Base-by-base conservation (phyloP, 2,329 filamentous ascomycete species). In the Diplodia corticola region DNA sequence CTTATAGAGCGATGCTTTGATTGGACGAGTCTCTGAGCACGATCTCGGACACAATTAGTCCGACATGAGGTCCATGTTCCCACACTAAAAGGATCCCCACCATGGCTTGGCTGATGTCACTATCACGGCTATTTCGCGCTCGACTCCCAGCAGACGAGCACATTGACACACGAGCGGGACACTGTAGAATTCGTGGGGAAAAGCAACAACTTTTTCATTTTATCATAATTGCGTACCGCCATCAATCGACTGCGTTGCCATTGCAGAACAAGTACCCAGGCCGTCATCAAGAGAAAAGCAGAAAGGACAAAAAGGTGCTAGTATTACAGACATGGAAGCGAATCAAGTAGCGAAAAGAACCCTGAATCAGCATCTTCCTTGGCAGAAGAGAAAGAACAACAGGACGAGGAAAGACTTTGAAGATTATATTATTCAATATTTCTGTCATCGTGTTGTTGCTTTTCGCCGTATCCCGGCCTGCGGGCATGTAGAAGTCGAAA, bases 361-460 rank as follows among this genome's bases (percentile, higher is more conserved):
- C 44, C 51, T 10, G 17, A 12, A 20, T 49, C 44, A 28, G 20
- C 12, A 12, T 20, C 57, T 26, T 49, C 28, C n/a, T 12, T 26
- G 20, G 30, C 15, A 64, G 33, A 17, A 44, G 49, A 54, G 13
- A 64, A 44, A 33, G n/a, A 64, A 33, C 17, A 20, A 28, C 33
- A 46, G 26, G 37, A 26, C 17, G 26, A 40, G 13, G 28, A 49
- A 24, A n/a, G 50, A 54, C 49, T 64, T 64, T 64, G 60, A 53
- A 50, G 61, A 64, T 53, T 64, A 64, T 64, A 64, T 64, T 64
- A 64, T 53, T 53, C 49, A 53, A 53, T 64, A 54, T 64, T 55
- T 64, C 63, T 54, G 49, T 64, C 63, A 64, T 53, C 63, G 63
- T 55, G 37, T 55, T 64, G 49, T 64, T 53, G 50, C 37, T 64